Percentiles rank a stretch among this genome's conserved stretches.
phyloP scores from a whole-genome alignment of 306 rosid genomes.

The Inga laurina region DNA sequence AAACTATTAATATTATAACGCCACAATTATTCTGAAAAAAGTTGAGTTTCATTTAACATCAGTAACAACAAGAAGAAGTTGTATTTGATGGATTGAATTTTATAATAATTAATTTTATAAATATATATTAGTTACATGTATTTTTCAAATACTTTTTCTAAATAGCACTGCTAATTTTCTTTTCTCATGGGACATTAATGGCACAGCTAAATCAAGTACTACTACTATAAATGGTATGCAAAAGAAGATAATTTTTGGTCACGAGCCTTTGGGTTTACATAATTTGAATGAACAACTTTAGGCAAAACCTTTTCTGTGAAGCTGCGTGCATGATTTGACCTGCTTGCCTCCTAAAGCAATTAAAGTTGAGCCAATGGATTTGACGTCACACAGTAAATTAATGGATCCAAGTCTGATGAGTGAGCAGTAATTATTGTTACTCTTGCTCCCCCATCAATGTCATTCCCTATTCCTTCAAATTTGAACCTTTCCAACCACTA shows the following conservation, averaged over 20 bases:
- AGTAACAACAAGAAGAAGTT: no score
- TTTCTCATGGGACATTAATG: not conserved
- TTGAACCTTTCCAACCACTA: not conserved
- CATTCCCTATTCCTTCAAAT: not conserved
- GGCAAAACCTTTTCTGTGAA: not conserved
- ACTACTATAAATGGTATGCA: no score
- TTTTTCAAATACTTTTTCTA: no score
- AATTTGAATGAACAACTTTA: not conserved
- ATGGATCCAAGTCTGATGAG: not conserved
- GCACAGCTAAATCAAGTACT: not conserved
- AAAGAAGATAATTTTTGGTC: not conserved
- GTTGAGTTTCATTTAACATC: no score
- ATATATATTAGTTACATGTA: no score
- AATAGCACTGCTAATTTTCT: no score
- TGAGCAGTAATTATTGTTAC: not conserved
- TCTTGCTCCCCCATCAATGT: not conserved
- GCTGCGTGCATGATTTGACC: constrained; percentile 27
- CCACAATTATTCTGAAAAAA: no score
- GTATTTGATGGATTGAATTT: no score
- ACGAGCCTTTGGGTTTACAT: not conserved
- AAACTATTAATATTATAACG: no score
- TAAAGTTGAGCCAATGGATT: constrained; percentile 2
- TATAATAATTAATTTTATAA: no score
- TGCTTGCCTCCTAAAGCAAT: not conserved
- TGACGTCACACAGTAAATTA: not conserved